These are phyloP conservation scores for Cochliopodium minus DNA, from an alignment of 208 protist species.

Conservation along the genomic window DNA sequence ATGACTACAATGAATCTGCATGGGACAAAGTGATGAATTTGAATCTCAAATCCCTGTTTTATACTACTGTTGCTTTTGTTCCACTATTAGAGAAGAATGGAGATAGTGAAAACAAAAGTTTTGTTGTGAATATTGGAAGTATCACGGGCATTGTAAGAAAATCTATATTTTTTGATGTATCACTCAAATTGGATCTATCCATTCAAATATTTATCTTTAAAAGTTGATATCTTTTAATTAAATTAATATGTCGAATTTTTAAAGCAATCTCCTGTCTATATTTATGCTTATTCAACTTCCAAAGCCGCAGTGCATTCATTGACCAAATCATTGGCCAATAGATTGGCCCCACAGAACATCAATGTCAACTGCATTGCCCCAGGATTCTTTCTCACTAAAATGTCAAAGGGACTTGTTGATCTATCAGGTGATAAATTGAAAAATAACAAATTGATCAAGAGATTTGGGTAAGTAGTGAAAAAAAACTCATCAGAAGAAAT, in stretches of 20 bases:
- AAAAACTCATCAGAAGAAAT: too few relatives aligned
- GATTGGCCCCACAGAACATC: not conserved
- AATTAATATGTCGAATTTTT: not conserved
- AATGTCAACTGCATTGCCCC: too few relatives aligned
- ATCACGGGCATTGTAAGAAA: too few relatives aligned
- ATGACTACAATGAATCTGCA: not conserved
- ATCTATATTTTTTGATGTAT: too few relatives aligned
- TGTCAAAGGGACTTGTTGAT: too few relatives aligned
- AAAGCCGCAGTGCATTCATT: conserved; percentile 1
- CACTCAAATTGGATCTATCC: too few relatives aligned
- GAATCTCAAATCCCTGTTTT: not conserved
- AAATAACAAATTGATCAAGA: too few relatives aligned
- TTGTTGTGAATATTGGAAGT: not conserved
- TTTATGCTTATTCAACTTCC: conserved; percentile 2
- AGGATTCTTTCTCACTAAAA: too few relatives aligned
- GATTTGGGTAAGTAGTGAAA: too few relatives aligned
- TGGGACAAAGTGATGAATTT: conserved; percentile 5
- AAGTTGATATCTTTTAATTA: not conserved
- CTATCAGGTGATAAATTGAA: too few relatives aligned
- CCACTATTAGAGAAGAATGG: not conserved
- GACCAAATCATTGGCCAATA: not conserved
- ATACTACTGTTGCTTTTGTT: not conserved
- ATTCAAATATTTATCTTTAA: too few relatives aligned
- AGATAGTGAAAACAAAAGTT: not conserved
- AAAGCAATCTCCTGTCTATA: too few relatives aligned